Evolutionary conservation across 2,329 filamentous ascomycete genomes (phyloP), one percentile per base, ranked within the genome.

Genomic region (Aspergillus ochraceus): DNA sequence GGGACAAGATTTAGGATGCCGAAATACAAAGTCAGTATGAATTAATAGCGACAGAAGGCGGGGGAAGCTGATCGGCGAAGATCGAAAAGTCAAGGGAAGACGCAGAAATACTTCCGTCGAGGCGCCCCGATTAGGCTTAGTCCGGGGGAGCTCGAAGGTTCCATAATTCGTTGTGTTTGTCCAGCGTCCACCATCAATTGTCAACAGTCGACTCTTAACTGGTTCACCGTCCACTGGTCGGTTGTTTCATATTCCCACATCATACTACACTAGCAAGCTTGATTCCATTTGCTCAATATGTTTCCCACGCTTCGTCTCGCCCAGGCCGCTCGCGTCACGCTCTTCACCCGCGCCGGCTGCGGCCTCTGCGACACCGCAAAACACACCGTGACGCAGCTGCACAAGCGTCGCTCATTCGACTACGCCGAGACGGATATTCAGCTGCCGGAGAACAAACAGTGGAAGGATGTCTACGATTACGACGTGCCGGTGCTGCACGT

Each of bases 401-500:
- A 80, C 65, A 80, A 83, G 60, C 78, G 78, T 47, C 77, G 81
- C 46, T 77, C 79, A 2, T 83, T 88, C 64, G 79, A 82, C 58
- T 88, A 86, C 68, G 66, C 79, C 2, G 85, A 88, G 71, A 75
- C 86, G 60, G 81, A 88, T 66, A 84, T 88, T 55, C 85, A 87
- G 81, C 77, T 76, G 3, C 71, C 78, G 0, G 77, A 74, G 4
- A 81, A 87, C 54, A 76, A 83, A 62, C 73, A 79, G 53, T 88
- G 86, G 86, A 87, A 81, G 66, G 75, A 80, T 59, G 72, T 85
- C 17, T 88, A 88, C 66, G 85, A 88, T 52, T 87, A 87, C 60
- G 86, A 88, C 66, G 85, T 86, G 3, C 86, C 86, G 0, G 86
- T 88, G 61, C 78, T 88, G 30, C 86, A 88, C 68, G 77, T 88